A percentile compares a stretch with the other conserved stretches of the same genome.
phyloP scores from a whole-genome alignment of 148 eudicot genomes.

The Nyssa sinensis region DNA sequence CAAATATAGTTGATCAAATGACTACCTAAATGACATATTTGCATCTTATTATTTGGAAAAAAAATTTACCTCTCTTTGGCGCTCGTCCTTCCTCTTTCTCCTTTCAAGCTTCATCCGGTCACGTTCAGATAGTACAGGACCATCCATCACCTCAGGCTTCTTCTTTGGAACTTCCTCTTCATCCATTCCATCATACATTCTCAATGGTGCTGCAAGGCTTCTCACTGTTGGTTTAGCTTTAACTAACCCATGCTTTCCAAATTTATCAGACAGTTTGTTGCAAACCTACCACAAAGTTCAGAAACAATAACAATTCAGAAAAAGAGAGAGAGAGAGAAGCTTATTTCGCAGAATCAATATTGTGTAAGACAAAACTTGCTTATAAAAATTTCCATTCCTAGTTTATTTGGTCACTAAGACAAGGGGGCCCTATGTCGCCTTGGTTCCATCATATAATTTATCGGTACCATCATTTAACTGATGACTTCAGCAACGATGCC shows the following conservation, averaged over 20 bases:
- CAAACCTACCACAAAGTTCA: constrained; percentile 54
- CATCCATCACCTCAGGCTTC: constrained; percentile 88
- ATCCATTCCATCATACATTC: constrained; percentile 90
- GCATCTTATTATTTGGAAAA: background rate
- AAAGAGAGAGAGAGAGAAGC: too few species aligned
- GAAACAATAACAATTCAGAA: background rate
- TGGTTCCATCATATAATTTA: background rate
- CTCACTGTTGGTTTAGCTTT: constrained; percentile 79
- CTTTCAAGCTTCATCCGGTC: constrained; percentile 93
- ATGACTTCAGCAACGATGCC: too few species aligned
- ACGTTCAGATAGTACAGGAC: constrained; percentile 89
- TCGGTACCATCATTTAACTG: too few species aligned
- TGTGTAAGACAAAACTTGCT: too few species aligned
- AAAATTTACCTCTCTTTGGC: constrained; percentile 96
- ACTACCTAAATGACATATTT: background rate
- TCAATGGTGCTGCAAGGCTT: constrained; percentile 77
- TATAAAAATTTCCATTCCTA: background rate
- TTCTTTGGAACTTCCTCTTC: constrained; percentile 76
- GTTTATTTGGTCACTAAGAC: too few species aligned
- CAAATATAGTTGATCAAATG: background rate
- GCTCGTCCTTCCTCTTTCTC: constrained; percentile 90
- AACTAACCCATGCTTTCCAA: constrained; percentile 93
- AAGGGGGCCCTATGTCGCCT: too few species aligned
- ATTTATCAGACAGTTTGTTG: constrained; percentile 71
- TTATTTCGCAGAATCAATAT: too few species aligned